These are phyloP conservation scores for Penicillium sp. DNA, from an alignment of 2,329 filamentous ascomycete genomes.

Conservation along the genomic window DNA sequence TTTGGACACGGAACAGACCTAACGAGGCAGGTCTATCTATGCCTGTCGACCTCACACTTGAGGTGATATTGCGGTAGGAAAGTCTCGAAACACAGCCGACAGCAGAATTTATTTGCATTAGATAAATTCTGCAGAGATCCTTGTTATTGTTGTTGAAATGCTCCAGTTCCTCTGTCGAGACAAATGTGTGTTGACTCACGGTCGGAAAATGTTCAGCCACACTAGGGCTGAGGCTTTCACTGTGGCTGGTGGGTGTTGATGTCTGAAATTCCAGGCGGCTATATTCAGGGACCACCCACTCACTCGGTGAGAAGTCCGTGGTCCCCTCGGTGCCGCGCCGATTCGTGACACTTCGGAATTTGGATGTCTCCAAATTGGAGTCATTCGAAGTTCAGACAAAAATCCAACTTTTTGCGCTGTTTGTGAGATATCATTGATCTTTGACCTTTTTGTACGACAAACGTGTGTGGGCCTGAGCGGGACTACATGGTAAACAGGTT, in stretches of 20 bases:
- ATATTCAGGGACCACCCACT: not conserved
- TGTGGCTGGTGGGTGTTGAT: not conserved
- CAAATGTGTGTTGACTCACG: conserved; percentile 19
- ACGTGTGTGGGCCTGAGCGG: not conserved
- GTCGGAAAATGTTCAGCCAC: conserved; percentile 15
- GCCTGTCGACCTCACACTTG: conserved; percentile 4
- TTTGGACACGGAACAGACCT: not conserved
- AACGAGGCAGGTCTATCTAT: conserved; percentile 1
- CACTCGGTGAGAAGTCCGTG: conserved; percentile 19
- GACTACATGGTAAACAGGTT: not conserved
- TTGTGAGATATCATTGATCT: not conserved
- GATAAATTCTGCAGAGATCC: not conserved
- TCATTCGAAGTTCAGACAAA: not conserved
- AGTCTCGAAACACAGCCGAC: conserved; percentile 12
- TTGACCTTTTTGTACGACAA: not conserved
- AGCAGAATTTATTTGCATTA: conserved; percentile 18
- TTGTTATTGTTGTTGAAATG: not conserved
- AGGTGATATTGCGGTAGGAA: conserved; percentile 13
- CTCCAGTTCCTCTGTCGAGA: not conserved
- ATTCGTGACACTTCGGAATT: not conserved
- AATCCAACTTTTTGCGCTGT: not conserved
- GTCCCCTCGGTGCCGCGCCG: conserved; percentile 12
- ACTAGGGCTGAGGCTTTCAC: conserved; percentile 5
- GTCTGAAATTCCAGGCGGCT: not conserved
- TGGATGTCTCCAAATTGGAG: not conserved